Conservation (phyloP, 2,329 filamentous ascomycete genomes). For the Calonectria pseudoreteaudii region DNA sequence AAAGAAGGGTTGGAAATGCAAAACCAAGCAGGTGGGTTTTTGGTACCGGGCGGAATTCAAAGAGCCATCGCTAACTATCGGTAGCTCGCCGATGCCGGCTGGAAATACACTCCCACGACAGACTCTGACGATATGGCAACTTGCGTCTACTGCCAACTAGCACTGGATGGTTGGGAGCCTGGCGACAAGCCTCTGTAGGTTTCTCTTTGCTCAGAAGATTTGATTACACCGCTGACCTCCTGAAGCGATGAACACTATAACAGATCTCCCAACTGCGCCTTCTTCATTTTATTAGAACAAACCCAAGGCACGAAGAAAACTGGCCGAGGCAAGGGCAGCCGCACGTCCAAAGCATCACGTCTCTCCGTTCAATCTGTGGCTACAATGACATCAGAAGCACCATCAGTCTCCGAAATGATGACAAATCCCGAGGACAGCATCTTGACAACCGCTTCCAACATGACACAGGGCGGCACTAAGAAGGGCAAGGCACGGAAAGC, state of each 20-base stretch:
- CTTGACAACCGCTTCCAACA: conserved; percentile 69
- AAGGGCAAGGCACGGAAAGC: conserved; percentile 70
- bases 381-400: conserved; percentile 62
- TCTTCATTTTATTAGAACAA: conserved; percentile 78
- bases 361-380: conserved; percentile 69
- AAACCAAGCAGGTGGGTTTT: conserved; percentile 79
- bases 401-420: conserved; percentile 60
- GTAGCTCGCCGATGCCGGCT: conserved; percentile 89
- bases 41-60: not conserved
- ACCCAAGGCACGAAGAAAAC: conserved; percentile 67
- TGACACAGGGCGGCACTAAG: conserved; percentile 67
- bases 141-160: conserved; percentile 90
- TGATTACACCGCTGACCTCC: conserved; percentile 37
- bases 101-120: conserved; percentile 88
- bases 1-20: conserved; percentile 91
- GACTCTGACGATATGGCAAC: conserved; percentile 91
- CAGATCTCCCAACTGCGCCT: conserved; percentile 82
- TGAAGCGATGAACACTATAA: conserved; percentile 85
- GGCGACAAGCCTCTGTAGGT: conserved; percentile 87
- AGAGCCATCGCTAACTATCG: not conserved
- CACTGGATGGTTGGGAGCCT: conserved; percentile 94
- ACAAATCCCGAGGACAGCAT: conserved; percentile 69
- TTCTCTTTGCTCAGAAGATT: conserved; percentile 6
- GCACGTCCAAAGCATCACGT: conserved; percentile 77
- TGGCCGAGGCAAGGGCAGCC: conserved; percentile 63